Conservation (phyloP, 768 basidiomycete genomes). For the Xerocomus spinulosus region DNA sequence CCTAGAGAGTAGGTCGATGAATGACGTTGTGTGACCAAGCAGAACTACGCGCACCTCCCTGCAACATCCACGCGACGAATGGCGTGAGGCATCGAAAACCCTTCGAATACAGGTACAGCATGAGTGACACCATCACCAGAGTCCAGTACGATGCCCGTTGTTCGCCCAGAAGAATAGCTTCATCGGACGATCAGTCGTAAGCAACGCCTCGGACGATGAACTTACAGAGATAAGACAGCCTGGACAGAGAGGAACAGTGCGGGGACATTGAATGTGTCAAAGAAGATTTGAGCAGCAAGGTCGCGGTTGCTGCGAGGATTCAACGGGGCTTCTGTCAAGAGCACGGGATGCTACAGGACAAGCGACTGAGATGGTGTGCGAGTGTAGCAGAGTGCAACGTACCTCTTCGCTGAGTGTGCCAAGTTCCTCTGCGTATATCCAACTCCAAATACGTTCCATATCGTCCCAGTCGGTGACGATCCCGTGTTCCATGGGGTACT, state of each 20-base stretch:
- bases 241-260: conserved; percentile 96
- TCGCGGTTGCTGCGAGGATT: conserved; percentile 97
- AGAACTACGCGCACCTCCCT: conserved; percentile 58
- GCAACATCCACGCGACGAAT: conserved; percentile 95
- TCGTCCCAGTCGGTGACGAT: conserved; percentile 99
- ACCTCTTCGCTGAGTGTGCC: conserved; percentile 97
- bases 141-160: conserved; percentile 98
- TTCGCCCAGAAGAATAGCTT: conserved; percentile 97
- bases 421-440: conserved; percentile 94
- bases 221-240: conserved; percentile 92
- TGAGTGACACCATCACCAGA: conserved; percentile 99
- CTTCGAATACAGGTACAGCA: conserved; percentile 97
- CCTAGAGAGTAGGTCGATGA: conserved; percentile 38
- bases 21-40: neutral
- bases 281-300: conserved; percentile 96
- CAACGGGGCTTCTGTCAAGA: conserved; percentile 94
- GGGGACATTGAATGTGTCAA: conserved; percentile 99
- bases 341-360: conserved; percentile 79
- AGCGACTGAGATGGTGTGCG: conserved; percentile 6
- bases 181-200: conserved; percentile 8
- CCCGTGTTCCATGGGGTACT: conserved; percentile 99
- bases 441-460: conserved; percentile 99
- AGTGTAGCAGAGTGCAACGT: conserved; percentile 12
- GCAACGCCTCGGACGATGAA: conserved; percentile 9
- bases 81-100: conserved; percentile 98